Evolutionary conservation across 2,329 filamentous ascomycete species (phyloP).

Genomic region (Ophiocordyceps robertsii): DNA sequence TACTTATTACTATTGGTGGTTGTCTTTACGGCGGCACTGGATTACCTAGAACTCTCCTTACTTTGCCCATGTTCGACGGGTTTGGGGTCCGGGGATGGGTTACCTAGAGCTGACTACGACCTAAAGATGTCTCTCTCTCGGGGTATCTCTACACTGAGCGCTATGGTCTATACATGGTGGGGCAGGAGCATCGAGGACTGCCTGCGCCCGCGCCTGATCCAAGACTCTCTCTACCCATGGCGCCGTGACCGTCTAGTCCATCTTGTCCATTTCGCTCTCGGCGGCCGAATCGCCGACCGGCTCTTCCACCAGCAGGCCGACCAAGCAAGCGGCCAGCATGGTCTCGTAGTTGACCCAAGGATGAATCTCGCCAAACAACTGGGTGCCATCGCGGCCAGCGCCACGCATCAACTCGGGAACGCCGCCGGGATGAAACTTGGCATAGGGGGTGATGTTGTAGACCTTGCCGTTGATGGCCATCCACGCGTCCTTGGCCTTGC

Average conservation of each 20-base stretch:
- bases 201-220: neutral
- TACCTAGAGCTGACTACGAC: neutral
- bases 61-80: neutral
- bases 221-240: neutral
- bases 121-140: neutral
- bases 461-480: constrained; percentile 79
- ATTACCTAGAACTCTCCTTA: neutral
- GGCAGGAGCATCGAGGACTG: neutral
- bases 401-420: constrained; percentile 56
- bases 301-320: constrained; percentile 51
- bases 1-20: neutral
- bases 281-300: constrained; percentile 18
- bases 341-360: constrained; percentile 63
- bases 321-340: constrained; percentile 49
- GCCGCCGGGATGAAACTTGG: constrained; percentile 83
- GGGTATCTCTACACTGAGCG: neutral
- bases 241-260: constrained; percentile 32
- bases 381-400: constrained; percentile 48
- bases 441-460: constrained; percentile 86
- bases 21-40: neutral
- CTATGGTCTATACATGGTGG: neutral
- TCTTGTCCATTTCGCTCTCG: constrained; percentile 39
- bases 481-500: constrained; percentile 81
- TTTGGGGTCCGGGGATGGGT: neutral
- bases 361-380: constrained; percentile 53